These are phyloP conservation scores for Firmiana major DNA, from an alignment of 345 rosid species.

Conservation along the genomic window DNA sequence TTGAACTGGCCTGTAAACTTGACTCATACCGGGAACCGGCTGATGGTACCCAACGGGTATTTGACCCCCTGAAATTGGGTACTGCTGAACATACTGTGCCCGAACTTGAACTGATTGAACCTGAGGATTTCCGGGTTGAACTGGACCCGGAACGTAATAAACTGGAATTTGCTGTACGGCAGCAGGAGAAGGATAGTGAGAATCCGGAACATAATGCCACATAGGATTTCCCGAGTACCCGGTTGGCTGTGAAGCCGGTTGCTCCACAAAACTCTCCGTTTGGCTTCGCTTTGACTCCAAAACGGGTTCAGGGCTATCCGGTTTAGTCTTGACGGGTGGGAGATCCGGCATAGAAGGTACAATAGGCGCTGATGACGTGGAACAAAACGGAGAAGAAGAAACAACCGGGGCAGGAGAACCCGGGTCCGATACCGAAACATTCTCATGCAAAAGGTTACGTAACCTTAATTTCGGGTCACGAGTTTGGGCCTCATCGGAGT, in stretches of 20 bases:
- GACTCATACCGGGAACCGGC: constrained; percentile 46
- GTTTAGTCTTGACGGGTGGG: constrained; percentile 63
- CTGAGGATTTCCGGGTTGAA: constrained; percentile 45
- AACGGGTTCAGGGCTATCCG: constrained; percentile 40
- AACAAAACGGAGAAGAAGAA: constrained; percentile 65
- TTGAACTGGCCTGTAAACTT: constrained; percentile 52
- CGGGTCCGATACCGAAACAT: constrained; percentile 66
- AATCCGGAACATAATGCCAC: constrained; percentile 53
- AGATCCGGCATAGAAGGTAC: constrained; percentile 63
- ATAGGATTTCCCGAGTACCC: constrained; percentile 46
- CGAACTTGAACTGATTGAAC: constrained; percentile 44
- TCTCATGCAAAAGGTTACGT: constrained; percentile 40
- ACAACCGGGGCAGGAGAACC: constrained; percentile 81
- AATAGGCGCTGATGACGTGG: constrained; percentile 54
- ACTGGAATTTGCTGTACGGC: constrained; percentile 50
- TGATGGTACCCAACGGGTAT: constrained; percentile 67
- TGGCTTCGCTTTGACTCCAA: constrained; percentile 25
- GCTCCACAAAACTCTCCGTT: constrained; percentile 26
- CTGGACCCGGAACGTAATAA: constrained; percentile 59
- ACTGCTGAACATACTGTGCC: constrained; percentile 54
- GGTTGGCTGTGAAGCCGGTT: constrained; percentile 33
- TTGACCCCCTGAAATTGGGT: constrained; percentile 42
- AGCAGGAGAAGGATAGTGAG: constrained; percentile 52
- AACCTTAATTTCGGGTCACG: constrained; percentile 52
- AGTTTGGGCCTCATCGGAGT: constrained; percentile 52